Base-by-base conservation (phyloP, 306 rosid genomes). In the Vigna reflexopilosa region DNA sequence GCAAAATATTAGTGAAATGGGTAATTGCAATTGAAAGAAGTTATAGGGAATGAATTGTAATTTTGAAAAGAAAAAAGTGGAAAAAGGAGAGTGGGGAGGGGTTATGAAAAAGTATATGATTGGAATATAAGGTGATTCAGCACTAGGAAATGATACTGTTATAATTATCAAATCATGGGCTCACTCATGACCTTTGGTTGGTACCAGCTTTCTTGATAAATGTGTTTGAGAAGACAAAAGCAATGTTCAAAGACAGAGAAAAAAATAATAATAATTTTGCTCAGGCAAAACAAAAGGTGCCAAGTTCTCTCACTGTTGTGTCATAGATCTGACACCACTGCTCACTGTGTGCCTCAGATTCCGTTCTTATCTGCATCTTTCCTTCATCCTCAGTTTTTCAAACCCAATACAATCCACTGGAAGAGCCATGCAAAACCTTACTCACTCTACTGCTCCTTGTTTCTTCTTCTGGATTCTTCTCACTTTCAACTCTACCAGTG, bases 211-310 rank as follows among this genome's bases (percentile, higher is more conserved):
- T 89, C 82, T 91, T 76, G 89, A 79, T 70, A 84, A 71, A 15
- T 81, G 96, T 81, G 90, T 80, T 76, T 85, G 90, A 86, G 89
- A 84, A 83, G 91, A 86, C 91, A 89, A 89, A 87, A 89, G 96
- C 82, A 85, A 89, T 74, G 80, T 81, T 87, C 88, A 81, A 91
- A 87, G 84, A 5, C 1, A 22, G 17, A 42, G 17, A 65, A 54
- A 86, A 90, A 3, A 30, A 30, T 3, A 30, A 30, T 4, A 30
- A 85, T 83, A 73, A 84, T 82, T 82, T 80, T 20, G 74, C 14
- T 19, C 30, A 66, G 63, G 56, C 79, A 83, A 89, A 87, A 85
- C 87, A 82, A 87, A 82, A 77, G 85, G 82, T 73, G 45, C 36
- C 83, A 81, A 78, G 78, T 84, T 83, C 86, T 80, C 85, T 77